Evolutionary conservation across 108 stramenopile genomes (phyloP), one percentile per base, ranked within the genome.

Genomic region (Poteriospumella lacustris): DNA sequence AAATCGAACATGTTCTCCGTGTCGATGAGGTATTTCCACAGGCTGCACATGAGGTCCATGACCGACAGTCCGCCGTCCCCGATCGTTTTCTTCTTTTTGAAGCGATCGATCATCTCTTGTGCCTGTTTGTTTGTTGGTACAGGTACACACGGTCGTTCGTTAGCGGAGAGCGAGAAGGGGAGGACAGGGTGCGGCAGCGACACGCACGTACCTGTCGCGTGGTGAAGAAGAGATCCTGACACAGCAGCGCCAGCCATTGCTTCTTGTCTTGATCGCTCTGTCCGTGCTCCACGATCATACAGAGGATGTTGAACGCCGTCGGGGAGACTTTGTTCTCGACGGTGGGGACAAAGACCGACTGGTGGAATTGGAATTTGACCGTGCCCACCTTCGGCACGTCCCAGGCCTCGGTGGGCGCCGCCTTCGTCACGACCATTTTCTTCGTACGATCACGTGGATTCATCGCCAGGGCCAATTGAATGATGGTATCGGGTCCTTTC

Each of bases 1-100:
- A 73, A 73, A 24, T 73, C 70, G 42, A 73, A 73, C 15, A 73
- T 73, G 36, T 73, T 73, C 47, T 52, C 70, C 9, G 70, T 73
- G 42, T 73, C 70, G 5, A 73, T 38, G 5, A 73, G 28, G 36
- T 73, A 52, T 52, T 56, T 73, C 70, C 70, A 73, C 24, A 73
- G 42, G 36, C 70, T 73, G 26, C 31, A 5, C 9, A 73, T 19
- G 3, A 73, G n/a, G 42, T 73, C 70, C 5, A 73, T 3, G 26
- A 15, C 31, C 5, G 70, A 42, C 19, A 73, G 31, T 26, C 70
- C 70, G 24, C 70, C 70, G 5, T n/a, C 3, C 33, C 12, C 70
- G 31, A 73, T 73, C 70, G 47, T 73, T 5, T 26, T 5, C 28
- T 56, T 44, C 44, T 73, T 33, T 73, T 39, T 56, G 24, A 73